A percentile compares a stretch with the other conserved stretches of the same genome.
Conservation (phyloP, 345 rosid species). For the Stellera chamaejasme region DNA sequence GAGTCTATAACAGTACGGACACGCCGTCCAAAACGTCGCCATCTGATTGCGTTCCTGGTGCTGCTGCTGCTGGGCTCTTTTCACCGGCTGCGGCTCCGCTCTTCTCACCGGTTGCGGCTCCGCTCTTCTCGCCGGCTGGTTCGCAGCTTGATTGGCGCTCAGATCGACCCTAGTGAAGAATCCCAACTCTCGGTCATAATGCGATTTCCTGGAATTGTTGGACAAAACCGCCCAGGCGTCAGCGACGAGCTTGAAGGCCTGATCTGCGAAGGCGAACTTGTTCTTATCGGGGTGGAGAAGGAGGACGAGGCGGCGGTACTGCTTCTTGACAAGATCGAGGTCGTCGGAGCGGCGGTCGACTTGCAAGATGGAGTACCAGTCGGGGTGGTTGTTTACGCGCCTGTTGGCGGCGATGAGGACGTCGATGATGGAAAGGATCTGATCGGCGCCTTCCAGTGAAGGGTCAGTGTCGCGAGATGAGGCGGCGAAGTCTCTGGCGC, state of each 20-base stretch:
- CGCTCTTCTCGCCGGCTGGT: slow-evolving; percentile 9
- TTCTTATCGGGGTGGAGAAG: slow-evolving; percentile 87
- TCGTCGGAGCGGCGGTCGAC: slow-evolving; percentile 41
- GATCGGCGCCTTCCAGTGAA: slow-evolving; percentile 71
- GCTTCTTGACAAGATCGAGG: slow-evolving; percentile 51
- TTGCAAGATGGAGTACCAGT: slow-evolving; percentile 78
- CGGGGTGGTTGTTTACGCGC: slow-evolving; percentile 43
- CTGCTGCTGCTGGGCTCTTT: not conserved
- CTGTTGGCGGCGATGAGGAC: slow-evolving; percentile 54
- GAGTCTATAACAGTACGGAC: slow-evolving; percentile 67
- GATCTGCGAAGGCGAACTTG: slow-evolving; percentile 53
- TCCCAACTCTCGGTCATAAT: slow-evolving; percentile 47
- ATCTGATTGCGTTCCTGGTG: slow-evolving; percentile 9
- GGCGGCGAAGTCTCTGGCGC: slow-evolving; percentile 63
- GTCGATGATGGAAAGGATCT: slow-evolving; percentile 74
- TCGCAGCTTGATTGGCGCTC: not conserved
- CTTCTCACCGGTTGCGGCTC: slow-evolving; percentile 37
- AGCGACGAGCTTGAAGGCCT: slow-evolving; percentile 71
- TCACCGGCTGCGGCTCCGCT: slow-evolving; percentile 6
- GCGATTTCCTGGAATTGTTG: slow-evolving; percentile 38
- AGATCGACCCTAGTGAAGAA: slow-evolving; percentile 53
- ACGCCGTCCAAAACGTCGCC: slow-evolving; percentile 73
- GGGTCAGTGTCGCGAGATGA: slow-evolving; percentile 76
- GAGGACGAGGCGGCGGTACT: slow-evolving; percentile 70
- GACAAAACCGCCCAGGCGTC: slow-evolving; percentile 82